A percentile compares a stretch with the other conserved stretches of the same genome.
Conservation (phyloP, 2,329 filamentous ascomycete species). For the Rutstroemia sp. region DNA sequence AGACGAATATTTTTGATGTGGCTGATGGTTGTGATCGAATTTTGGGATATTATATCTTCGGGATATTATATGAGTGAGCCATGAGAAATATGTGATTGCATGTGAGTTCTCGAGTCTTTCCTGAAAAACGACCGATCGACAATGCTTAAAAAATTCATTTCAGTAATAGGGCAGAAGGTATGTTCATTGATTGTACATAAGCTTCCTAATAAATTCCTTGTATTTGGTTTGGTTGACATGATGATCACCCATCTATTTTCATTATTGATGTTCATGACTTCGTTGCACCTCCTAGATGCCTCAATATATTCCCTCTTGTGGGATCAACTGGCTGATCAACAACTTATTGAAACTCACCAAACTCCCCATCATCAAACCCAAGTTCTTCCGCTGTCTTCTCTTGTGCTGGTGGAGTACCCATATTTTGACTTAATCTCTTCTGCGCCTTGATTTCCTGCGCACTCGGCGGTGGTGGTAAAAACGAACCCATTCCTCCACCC, state of each 20-base stretch:
- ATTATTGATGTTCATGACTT: neutral
- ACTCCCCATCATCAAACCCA: constrained; percentile 82
- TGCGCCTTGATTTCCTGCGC: constrained; percentile 54
- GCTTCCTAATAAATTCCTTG: neutral
- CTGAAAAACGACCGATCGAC: neutral
- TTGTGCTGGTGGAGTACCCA: constrained; percentile 35
- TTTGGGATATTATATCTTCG: neutral
- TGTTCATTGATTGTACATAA: neutral
- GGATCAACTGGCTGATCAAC: neutral
- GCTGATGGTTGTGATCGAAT: neutral
- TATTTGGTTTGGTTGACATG: no score
- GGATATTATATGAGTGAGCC: neutral
- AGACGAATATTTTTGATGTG: neutral
- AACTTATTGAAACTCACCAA: constrained; percentile 62
- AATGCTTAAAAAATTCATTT: neutral
- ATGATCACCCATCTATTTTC: neutral
- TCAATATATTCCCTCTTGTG: neutral
- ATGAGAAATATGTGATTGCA: neutral
- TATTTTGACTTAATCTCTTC: constrained; percentile 45
- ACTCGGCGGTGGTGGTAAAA: constrained; percentile 61
- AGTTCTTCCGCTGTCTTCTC: constrained; percentile 47
- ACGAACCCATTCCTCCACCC: constrained; percentile 30
- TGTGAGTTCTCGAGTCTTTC: no score
- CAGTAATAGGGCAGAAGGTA: neutral
- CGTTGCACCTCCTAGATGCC: neutral